These are phyloP conservation scores for Aureobasidium leucospermi DNA, from an alignment of 2,329 filamentous ascomycete genomes.

Conservation along the genomic window DNA sequence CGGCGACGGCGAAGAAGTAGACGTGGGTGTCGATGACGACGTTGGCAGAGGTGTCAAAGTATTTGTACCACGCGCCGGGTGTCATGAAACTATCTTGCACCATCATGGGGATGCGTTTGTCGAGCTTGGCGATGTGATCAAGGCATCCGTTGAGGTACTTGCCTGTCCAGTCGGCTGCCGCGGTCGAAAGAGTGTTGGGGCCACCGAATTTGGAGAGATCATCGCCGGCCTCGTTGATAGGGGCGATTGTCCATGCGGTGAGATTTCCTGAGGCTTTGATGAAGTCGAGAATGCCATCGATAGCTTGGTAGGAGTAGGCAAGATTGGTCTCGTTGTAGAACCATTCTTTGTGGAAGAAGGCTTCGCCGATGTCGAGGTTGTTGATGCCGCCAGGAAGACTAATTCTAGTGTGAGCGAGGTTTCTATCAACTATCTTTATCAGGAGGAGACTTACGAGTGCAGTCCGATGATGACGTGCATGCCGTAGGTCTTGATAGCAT, in stretches of 20 bases:
- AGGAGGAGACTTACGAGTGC: conserved; percentile 19
- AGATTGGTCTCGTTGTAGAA: conserved; percentile 31
- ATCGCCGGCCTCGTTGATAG: conserved; percentile 22
- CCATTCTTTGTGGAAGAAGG: conserved; percentile 27
- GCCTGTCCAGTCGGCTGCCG: conserved; percentile 25
- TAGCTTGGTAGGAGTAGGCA: conserved; percentile 20
- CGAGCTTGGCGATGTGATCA: conserved; percentile 19
- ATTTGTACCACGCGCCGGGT: conserved; percentile 19
- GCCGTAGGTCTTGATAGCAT: conserved; percentile 30
- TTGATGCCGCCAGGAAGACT: conserved; percentile 28
- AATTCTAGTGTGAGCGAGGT: too few relatives aligned
- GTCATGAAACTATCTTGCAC: conserved; percentile 23
- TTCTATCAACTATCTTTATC: too few relatives aligned
- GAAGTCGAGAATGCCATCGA: conserved; percentile 15
- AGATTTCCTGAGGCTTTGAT: conserved; percentile 6
- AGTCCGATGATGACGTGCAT: conserved; percentile 33
- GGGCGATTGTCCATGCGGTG: conserved; percentile 13
- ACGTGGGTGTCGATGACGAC: conserved; percentile 23
- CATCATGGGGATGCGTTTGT: conserved; percentile 28
- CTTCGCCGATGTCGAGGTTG: conserved; percentile 21
- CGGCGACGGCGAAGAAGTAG: conserved; percentile 22
- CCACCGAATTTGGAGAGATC: conserved; percentile 29
- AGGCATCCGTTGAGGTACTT: conserved; percentile 28
- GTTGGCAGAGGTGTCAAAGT: conserved; percentile 17
- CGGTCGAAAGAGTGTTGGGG: conserved; percentile 24